phyloP scores from a whole-genome alignment of 305 asterid genomes.

The Solanum hybrid region DNA sequence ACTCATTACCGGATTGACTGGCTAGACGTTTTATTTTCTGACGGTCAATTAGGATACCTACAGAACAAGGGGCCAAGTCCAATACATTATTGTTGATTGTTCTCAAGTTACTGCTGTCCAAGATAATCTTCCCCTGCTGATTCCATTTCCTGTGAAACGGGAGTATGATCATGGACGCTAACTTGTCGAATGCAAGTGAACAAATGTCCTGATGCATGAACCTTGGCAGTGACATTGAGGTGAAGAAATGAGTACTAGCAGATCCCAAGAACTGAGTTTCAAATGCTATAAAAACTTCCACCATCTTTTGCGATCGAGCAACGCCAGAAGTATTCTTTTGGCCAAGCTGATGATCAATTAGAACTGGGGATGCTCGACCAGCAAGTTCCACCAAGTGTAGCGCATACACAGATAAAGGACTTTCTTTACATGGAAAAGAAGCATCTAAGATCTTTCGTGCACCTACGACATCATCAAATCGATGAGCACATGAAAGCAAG shows the following conservation, averaged over 20 bases:
- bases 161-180: slow-evolving; percentile 59
- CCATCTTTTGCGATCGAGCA: slow-evolving; percentile 51
- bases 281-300: slow-evolving; percentile 39
- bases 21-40: slow-evolving; percentile 38
- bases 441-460: slow-evolving; percentile 46
- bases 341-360: slow-evolving; percentile 76
- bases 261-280: slow-evolving; percentile 45
- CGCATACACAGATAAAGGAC: slow-evolving; percentile 59
- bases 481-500: slow-evolving; percentile 51
- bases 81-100: slow-evolving; percentile 50
- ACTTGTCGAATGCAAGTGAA: slow-evolving; percentile 65
- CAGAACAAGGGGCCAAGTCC: slow-evolving; percentile 79
- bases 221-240: slow-evolving; percentile 63
- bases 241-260: slow-evolving; percentile 48
- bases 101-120: slow-evolving; percentile 49
- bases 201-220: slow-evolving; percentile 94
- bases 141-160: slow-evolving; percentile 90
- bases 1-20: slow-evolving; percentile 1
- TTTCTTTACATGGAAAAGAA: slow-evolving; percentile 55
- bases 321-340: slow-evolving; percentile 54
- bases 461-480: slow-evolving; percentile 57
- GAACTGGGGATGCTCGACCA: slow-evolving; percentile 68
- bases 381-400: slow-evolving; percentile 72
- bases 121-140: slow-evolving; percentile 60
- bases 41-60: slow-evolving; percentile 68